phyloP scores from a whole-genome alignment of 306 rosid genomes.

The Cucurbita pepo region DNA sequence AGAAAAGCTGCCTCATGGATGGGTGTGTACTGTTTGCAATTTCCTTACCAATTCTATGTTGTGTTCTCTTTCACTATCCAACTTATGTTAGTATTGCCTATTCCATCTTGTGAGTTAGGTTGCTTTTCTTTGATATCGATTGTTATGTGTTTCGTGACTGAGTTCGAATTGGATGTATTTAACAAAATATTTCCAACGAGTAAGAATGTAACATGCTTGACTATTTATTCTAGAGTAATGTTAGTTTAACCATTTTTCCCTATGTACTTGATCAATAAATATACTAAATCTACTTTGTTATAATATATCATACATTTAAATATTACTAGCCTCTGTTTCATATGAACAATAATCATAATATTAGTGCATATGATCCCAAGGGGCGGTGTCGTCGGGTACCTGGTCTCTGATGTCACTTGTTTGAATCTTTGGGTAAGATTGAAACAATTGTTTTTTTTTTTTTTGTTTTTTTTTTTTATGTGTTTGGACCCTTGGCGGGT shows the following conservation, averaged over 20 bases:
- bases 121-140: not conserved
- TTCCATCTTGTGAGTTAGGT: not conserved
- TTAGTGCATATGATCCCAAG: too few species aligned
- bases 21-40: slow-evolving; percentile 43
- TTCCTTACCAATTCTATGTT: not conserved
- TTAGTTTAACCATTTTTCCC: not conserved
- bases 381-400: too few species aligned
- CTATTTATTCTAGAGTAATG: not conserved
- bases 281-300: not conserved
- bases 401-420: too few species aligned
- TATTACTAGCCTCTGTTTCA: not conserved
- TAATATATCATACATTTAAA: not conserved
- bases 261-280: not conserved
- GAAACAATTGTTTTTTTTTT: too few species aligned
- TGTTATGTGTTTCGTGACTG: too few species aligned
- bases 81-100: not conserved
- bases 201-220: not conserved
- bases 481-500: too few species aligned
- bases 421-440: too few species aligned
- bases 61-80: not conserved
- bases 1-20: slow-evolving; percentile 47
- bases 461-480: too few species aligned
- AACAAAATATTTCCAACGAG: not conserved
- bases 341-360: too few species aligned
- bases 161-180: too few species aligned